These are phyloP conservation scores for Gentiana dahurica DNA, from an alignment of 257 asterid species.

Conservation along the genomic window DNA sequence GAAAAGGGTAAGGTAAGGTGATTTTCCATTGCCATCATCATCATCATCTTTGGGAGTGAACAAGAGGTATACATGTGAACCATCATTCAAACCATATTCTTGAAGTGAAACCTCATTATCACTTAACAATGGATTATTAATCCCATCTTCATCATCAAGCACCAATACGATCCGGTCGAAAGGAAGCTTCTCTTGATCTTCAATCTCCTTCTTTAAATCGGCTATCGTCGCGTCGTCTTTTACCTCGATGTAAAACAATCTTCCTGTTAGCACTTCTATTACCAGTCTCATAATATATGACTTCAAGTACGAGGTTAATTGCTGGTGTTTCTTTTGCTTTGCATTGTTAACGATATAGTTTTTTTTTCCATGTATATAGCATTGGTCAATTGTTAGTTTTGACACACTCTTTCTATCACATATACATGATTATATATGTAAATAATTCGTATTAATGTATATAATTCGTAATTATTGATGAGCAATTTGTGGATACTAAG, in stretches of 20 bases:
- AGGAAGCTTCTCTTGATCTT: slow-evolving; percentile 42
- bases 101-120: slow-evolving; percentile 24
- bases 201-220: slow-evolving; percentile 51
- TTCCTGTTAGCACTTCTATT: slow-evolving; percentile 52
- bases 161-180: slow-evolving; percentile 39
- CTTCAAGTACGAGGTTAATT: too few relatives aligned
- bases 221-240: slow-evolving; percentile 35
- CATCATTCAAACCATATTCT: slow-evolving; percentile 46
- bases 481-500: too few relatives aligned
- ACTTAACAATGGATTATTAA: slow-evolving; percentile 15
- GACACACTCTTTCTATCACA: too few relatives aligned
- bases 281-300: slow-evolving; percentile 33
- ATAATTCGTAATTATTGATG: too few relatives aligned
- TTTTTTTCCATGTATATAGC: too few relatives aligned
- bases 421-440: too few relatives aligned
- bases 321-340: too few relatives aligned
- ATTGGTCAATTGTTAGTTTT: too few relatives aligned
- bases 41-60: slow-evolving; percentile 9
- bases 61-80: slow-evolving; percentile 56
- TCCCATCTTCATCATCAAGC: slow-evolving; percentile 12
- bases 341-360: too few relatives aligned
- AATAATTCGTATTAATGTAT: too few relatives aligned
- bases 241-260: slow-evolving; percentile 33
- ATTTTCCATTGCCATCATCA: slow-evolving; percentile 7
- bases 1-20: slow-evolving; percentile 11